Base-by-base conservation (phyloP, 345 rosid species). In the Noccaea caerulescens region DNA sequence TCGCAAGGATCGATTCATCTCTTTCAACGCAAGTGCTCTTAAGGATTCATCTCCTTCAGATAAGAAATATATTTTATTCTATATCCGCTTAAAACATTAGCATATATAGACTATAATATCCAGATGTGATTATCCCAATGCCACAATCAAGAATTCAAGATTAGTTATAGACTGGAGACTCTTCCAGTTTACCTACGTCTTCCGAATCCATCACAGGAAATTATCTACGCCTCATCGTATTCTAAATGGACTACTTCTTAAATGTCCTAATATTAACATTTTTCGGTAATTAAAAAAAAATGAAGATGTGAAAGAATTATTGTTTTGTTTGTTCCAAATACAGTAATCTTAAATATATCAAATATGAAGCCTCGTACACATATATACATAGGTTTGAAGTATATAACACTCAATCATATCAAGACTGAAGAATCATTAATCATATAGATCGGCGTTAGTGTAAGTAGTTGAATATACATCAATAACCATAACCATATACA, bases 381-480 rank as follows among this genome's bases (percentile, higher is more conserved):
- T 18, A 42, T 25, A 43, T 12, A 13, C 23, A 20, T 20, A 34
- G 16, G 18, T 9, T 8, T 68, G 56, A 62, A 4, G 63, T 63
- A 36, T 63, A 56, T 7, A 56, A 37, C 13, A 63, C 25, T 63
- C 9, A 14, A 52, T 63, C 63, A 36, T 25, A 72, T 72, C 23
- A 30, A 38, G 51, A 56, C 16, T 39, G 59, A 65, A 39, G 59
- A 57, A 46, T 47, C 63, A 54, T 14, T 72, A 25, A 44, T 34
- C 39, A 37, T 55, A 46, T 45, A 64, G 70, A 63, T 72, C 41
- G 50, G 71, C 50, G 71, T 64, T 64, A 64, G 42, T 58, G 53
- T 33, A 66, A 73, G 54, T 58, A 66, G 50, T 58, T 73, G 30
- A 10, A 73, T 73, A 66, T 58, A 58, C 72, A 50, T 42, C 41